Evolutionary conservation across 176 grass and related monocot genomes (phyloP), one percentile per base, ranked within the genome.

Genomic region (Oryza meridionalis): DNA sequence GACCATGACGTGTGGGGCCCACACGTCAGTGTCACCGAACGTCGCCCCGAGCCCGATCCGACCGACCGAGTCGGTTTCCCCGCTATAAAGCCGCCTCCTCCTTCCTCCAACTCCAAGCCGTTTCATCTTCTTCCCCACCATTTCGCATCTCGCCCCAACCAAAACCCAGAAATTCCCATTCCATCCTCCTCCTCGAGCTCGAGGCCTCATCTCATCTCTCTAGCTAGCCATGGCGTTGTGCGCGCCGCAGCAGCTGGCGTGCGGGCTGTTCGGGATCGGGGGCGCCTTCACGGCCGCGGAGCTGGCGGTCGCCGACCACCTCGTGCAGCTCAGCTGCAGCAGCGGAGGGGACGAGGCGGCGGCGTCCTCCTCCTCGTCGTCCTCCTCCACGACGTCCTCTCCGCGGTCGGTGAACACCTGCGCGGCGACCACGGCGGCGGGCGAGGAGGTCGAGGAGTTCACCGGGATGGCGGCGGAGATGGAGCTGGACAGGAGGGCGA

Each of bases 291-390:
- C 94, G 40, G 84, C 78, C 35, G 75, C 85, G 6, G 94, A 97
- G 75, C 75, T 97, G 40, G 91, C 74, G 33, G 89, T 85, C 35
- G 89, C 87, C 9, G 89, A 92, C 75, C 88, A 76, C 4, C 91
- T 97, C 42, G 76, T 97, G 70, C 91, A 92, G 68, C 89, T 97
- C 55, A 88, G 94, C 76, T 79, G 70, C 67, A 68, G 84, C 55
- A 13, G 69, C 22, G 62, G 4, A 15, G 77, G 11, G 12, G 83
- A 62, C 22, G 76, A 27, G 24, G 61, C 24, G 2, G 45, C 68
- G 27, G 44, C 77, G 11, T 3, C 29, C 29, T 31, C 29, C 29
- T 40, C 65, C 16, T 76, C 68, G 0, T 5, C 65, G 16, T 21
- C 86, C 10, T 71, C 74, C 0, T 88, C 91, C 53, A 79, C 44